These are phyloP conservation scores for Calvatia gigantea DNA, from an alignment of 768 basidiomycete species.

Conservation along the genomic window DNA sequence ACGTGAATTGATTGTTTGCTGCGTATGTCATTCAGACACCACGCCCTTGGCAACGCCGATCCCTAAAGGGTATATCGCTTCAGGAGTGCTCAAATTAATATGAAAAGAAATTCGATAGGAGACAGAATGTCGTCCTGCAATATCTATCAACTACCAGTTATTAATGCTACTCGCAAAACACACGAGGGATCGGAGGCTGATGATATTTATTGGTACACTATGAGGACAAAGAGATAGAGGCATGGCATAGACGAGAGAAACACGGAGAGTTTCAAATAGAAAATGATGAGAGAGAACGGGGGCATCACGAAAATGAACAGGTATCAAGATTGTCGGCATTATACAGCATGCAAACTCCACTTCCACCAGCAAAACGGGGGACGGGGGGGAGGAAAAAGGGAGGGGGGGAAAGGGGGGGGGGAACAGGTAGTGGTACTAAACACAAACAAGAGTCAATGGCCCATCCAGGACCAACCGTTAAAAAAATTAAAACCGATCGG, in stretches of 20 bases:
- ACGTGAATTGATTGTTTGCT: not conserved
- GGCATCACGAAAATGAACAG: no score
- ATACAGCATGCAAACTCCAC: no score
- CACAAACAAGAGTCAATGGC: not conserved
- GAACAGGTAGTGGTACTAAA: no score
- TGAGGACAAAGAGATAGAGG: not conserved
- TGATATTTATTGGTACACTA: constrained; percentile 5
- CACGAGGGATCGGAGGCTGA: not conserved
- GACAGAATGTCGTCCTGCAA: not conserved
- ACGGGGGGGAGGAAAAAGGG: no score
- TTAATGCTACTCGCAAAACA: not conserved
- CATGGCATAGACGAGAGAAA: not conserved
- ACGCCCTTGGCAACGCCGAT: no score
- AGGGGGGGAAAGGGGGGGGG: no score
- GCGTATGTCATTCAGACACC: no score
- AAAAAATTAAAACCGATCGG: not conserved
- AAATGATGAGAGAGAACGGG: not conserved
- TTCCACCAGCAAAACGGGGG: no score
- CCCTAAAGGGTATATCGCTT: no score
- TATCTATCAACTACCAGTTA: not conserved
- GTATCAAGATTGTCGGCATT: no score
- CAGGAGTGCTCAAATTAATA: no score
- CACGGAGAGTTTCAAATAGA: not conserved
- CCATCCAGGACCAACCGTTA: constrained; percentile 1
- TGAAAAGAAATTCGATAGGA: not conserved